Base-by-base conservation (phyloP, 768 basidiomycete genomes). In the Boletellus ananas region DNA sequence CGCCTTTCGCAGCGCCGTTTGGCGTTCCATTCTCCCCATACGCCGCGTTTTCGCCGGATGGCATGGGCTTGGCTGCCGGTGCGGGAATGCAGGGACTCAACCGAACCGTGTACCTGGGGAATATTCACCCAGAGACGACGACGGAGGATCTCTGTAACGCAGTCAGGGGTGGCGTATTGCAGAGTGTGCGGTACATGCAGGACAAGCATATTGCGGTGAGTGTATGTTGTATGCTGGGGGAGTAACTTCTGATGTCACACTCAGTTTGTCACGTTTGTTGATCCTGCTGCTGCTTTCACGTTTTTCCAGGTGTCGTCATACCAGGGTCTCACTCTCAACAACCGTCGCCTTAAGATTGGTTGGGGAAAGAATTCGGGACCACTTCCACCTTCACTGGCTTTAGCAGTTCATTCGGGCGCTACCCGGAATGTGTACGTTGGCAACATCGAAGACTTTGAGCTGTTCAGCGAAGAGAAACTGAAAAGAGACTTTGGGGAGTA, bases 341-440 rank as follows among this genome's bases (percentile, higher is more conserved):
- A 93, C 69, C 86, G 94, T 37, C 84, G 94, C 23, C 80, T 98
- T 55, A 98, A 97, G 76, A 84, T 97, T 58, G 94, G 95, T 41
- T 99, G 95, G 96, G 95, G 95, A 50, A 98, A 95, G 79, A 90
- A 90, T 63, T 85, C 91, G 14, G 94, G 93, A 6, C 87, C 93
- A 16, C 75, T 95, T 14, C 80, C 85, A 16, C 87, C 94, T 14
- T 80, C 84, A 2, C 77, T 96, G 34, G 87, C 91, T 25, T 77
- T 94, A 54, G 90, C 92, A 0, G 90, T 99, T 3, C 90, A 94
- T 65, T 79, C 84, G 0, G 96, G 96, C 17, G 93, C 95, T 2
- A 96, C 93, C 13, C 79, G 96, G 50, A 99, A 98, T 64, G 94
- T 99, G 43, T 99, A 97, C 70, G 83, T 97, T 43, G 94, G 94